Percentiles rank a stretch among this genome's conserved stretches.
Evolutionary conservation across 169 alveolate genomes (phyloP).

Genomic region (Besnoitia besnoiti): DNA sequence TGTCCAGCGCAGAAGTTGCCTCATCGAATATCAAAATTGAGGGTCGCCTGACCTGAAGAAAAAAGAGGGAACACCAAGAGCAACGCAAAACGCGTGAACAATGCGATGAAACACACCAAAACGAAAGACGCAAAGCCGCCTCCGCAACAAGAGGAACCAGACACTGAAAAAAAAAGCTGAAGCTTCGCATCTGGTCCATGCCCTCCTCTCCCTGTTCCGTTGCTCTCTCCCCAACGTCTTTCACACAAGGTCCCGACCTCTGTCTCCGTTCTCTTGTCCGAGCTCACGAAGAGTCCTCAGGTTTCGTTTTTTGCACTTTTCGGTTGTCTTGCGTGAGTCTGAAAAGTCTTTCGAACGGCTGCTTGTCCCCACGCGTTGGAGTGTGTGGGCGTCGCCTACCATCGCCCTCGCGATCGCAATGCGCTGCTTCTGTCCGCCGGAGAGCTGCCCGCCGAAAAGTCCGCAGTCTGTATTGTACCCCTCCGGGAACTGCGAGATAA

Average conservation of each 20-base stretch:
- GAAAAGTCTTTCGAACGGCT: neutral
- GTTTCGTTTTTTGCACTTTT: neutral
- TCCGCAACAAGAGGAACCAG: neutral
- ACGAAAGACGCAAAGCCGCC: neutral
- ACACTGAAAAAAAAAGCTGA: too few relatives aligned
- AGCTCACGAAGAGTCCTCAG: neutral
- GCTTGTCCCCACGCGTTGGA: neutral
- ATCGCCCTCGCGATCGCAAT: constrained; percentile 82
- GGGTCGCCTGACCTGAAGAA: constrained; percentile 70
- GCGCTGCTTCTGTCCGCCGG: constrained; percentile 83
- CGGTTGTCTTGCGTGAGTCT: too few relatives aligned
- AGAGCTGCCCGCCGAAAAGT: constrained; percentile 74
- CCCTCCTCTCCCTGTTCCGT: neutral
- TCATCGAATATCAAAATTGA: constrained; percentile 90
- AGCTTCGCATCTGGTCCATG: too few relatives aligned
- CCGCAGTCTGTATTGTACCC: constrained; percentile 82
- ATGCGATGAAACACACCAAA: neutral
- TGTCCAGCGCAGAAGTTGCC: constrained; percentile 92
- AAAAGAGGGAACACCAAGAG: neutral
- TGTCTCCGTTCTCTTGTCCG: neutral
- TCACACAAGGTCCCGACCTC: too few relatives aligned
- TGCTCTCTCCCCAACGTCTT: neutral
- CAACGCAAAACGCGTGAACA: neutral
- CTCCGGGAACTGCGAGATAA: constrained; percentile 78
- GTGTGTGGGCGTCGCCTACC: constrained; percentile 1